phyloP scores from a whole-genome alignment of 1,284 basidiomycete species.

The Peniophora sp. region DNA sequence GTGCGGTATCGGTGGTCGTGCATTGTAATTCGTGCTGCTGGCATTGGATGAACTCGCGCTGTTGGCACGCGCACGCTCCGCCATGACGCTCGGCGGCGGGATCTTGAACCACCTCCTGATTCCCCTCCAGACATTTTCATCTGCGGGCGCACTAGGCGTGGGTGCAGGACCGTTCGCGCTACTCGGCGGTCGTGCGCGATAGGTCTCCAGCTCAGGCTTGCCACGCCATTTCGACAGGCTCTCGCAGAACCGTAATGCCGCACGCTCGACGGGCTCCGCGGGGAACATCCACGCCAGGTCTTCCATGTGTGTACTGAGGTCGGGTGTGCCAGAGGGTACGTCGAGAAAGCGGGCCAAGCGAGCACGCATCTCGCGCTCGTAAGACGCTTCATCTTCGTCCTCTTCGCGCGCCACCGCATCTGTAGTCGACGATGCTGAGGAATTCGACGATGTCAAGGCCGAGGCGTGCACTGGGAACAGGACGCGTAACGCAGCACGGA shows the following conservation, averaged over 20 bases:
- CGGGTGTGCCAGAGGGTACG: constrained; percentile 58
- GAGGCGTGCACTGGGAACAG: constrained; percentile 54
- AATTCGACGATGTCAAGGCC: constrained; percentile 13
- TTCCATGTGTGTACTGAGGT: constrained; percentile 73
- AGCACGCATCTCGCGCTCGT: constrained; percentile 58
- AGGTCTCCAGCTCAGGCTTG: constrained; percentile 69
- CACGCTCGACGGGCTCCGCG: constrained; percentile 71
- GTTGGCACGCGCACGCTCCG: too few relatives aligned
- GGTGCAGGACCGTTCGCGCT: not conserved
- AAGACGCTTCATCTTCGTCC: constrained; percentile 50
- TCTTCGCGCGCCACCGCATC: constrained; percentile 5
- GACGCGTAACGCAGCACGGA: constrained; percentile 56
- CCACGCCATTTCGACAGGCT: constrained; percentile 73
- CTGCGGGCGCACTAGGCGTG: not conserved
- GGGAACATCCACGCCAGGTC: constrained; percentile 73
- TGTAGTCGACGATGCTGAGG: constrained; percentile 16
- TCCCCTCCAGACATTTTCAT: not conserved
- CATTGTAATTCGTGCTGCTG: too few relatives aligned
- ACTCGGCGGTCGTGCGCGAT: not conserved
- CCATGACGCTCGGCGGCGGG: not conserved
- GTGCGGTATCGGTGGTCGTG: too few relatives aligned
- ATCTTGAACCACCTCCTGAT: not conserved
- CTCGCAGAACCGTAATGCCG: constrained; percentile 70
- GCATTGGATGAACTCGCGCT: too few relatives aligned
- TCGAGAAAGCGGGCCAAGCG: constrained; percentile 68